Percentiles rank a stretch among this genome's conserved stretches.
phyloP scores from a whole-genome alignment of 202 grass and related monocot genomes.

The Cymbopogon flexuosus region DNA sequence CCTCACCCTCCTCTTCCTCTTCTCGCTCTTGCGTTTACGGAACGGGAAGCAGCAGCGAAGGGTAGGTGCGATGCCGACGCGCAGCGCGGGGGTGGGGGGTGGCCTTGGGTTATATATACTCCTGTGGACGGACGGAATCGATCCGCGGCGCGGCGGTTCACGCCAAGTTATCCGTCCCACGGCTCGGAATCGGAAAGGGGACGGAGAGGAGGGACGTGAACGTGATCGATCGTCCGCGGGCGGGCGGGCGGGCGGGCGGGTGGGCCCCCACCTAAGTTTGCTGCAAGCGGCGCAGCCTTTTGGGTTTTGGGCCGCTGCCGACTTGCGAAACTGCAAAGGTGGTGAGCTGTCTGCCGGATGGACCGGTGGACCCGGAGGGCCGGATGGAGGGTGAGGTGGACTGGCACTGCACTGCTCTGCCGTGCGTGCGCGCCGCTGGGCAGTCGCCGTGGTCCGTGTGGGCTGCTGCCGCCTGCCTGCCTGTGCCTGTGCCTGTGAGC shows the following conservation, averaged over 20 bases:
- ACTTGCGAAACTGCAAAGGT: background rate
- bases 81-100: too few relatives aligned
- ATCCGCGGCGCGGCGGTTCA: background rate
- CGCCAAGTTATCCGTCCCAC: background rate
- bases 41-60: background rate
- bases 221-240: too few relatives aligned
- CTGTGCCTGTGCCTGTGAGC: too few relatives aligned
- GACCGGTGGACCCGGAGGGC: background rate
- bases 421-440: too few relatives aligned
- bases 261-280: background rate
- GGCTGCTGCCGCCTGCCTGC: too few relatives aligned
- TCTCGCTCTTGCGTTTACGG: slow-evolving; percentile 9
- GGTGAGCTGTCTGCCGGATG: too few relatives aligned
- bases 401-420: background rate
- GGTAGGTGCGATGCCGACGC: slow-evolving; percentile 14
- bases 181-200: background rate
- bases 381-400: background rate
- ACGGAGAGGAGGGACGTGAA: too few relatives aligned
- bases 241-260: too few relatives aligned
- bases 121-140: background rate
- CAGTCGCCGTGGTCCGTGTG: too few relatives aligned
- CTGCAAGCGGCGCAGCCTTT: background rate
- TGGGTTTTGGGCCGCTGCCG: background rate
- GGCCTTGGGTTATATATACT: background rate
- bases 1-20: background rate